Evolutionary conservation across 768 basidiomycete genomes (phyloP), one percentile per base, ranked within the genome.

Genomic region (Phaeotremella skinneri): DNA sequence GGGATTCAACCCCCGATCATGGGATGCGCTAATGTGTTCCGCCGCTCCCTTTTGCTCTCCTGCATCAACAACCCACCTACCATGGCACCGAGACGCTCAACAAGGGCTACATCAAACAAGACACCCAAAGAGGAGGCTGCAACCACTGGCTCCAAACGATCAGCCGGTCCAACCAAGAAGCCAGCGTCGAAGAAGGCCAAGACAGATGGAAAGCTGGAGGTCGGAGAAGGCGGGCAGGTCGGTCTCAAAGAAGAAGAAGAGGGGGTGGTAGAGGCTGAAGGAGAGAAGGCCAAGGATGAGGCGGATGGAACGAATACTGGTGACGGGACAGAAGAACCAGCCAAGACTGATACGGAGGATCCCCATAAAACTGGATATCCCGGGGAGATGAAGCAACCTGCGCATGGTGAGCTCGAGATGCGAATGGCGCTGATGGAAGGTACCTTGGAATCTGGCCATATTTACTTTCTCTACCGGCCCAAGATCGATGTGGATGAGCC

Each of bases 391-490:
- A 49, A 52, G 30, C 67, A 70, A 41, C 72, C 69, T 9, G 64
- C 63, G 27, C 72, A 74, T 65, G 72, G 71, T 70, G 30, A 53
- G 70, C 11, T 13, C 14, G 26, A 29, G 45, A 31, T 31, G 53
- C 9, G 41, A 17, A 16, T 37, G 14, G 25, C 47, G 23, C 26
- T n/a, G 17, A 37, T 37, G 9, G 7, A 26, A 70, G 71, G 72
- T 21, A 74, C 72, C 4, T 69, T 74, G 34, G 72, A 74, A 49
- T 55, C 56, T 3, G 72, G 72, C 7, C 72, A 74, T 52, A 70
- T 74, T 55, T 71, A 74, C 55, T 74, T 74, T 56, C 57, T 74
- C 17, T 74, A 74, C 55, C 58, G 72, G n/a, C 72, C 72, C 4
- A 74, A 74, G 48, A 62, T 74, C 42, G 72, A 74, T 17, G 57